A percentile compares a stretch with the other conserved stretches of the same genome.
phyloP scores from a whole-genome alignment of 306 rosid genomes.

The Rosa rugosa region DNA sequence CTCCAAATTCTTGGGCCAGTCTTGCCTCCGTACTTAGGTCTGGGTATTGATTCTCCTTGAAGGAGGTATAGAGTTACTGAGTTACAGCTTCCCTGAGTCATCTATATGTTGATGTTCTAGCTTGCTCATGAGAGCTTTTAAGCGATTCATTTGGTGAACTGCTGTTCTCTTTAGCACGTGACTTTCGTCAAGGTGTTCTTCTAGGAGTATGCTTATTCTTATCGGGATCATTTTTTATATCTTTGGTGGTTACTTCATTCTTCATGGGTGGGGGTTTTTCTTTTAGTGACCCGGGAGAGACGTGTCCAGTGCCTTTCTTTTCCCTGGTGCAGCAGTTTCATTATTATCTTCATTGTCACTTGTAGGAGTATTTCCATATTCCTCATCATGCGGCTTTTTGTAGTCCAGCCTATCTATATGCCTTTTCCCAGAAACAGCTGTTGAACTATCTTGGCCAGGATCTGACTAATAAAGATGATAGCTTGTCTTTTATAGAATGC shows the following conservation, averaged over 20 bases:
- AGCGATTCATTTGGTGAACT: constrained; percentile 40
- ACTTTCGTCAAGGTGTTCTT: constrained; percentile 37
- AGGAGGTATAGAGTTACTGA: constrained; percentile 69
- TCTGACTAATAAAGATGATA: constrained; percentile 51
- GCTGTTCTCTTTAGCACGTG: constrained; percentile 40
- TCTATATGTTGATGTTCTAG: constrained; percentile 44
- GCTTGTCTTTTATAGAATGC: constrained; percentile 52
- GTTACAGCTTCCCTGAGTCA: constrained; percentile 65
- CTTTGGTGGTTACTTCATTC: constrained; percentile 40
- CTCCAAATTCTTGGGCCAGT: constrained; percentile 78
- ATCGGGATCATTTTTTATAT: constrained; percentile 23
- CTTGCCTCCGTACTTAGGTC: constrained; percentile 62
- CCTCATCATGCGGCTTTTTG: constrained; percentile 86
- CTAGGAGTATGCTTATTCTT: constrained; percentile 32
- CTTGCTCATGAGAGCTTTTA: constrained; percentile 39
- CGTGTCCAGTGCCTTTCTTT: constrained; percentile 20
- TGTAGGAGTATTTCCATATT: constrained; percentile 53
- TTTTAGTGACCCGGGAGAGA: constrained; percentile 32
- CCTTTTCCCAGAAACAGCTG: constrained; percentile 57
- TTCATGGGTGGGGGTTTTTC: constrained; percentile 29
- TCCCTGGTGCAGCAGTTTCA: constrained; percentile 33
- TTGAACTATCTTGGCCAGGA: constrained; percentile 48
- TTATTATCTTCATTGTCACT: constrained; percentile 83
- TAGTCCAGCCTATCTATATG: constrained; percentile 83
- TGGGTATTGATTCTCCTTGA: constrained; percentile 87